Percentiles rank a stretch among this genome's conserved stretches.
phyloP scores from a whole-genome alignment of 2,329 filamentous ascomycete species.

The Aspergillus udagawae region DNA sequence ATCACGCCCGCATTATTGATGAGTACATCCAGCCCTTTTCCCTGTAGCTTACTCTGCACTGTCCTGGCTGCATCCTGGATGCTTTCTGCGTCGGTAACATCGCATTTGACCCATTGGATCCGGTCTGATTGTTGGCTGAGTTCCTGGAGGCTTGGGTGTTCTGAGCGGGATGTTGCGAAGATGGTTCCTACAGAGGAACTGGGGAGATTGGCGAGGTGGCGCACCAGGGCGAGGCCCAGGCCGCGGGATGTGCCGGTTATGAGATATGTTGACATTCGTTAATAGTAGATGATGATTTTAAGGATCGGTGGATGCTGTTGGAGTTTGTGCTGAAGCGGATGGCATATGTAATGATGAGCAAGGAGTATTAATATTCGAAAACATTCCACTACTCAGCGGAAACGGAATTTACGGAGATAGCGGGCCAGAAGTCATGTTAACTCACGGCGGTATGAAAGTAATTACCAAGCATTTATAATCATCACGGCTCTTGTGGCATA shows the following conservation, averaged over 20 bases:
- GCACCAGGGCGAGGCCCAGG: constrained; percentile 32
- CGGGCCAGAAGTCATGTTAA: no score
- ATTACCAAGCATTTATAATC: neutral
- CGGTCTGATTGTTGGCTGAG: constrained; percentile 33
- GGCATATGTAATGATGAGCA: no score
- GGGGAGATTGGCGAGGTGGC: constrained; percentile 29
- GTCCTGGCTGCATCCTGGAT: constrained; percentile 31
- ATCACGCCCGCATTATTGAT: constrained; percentile 44
- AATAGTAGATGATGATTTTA: neutral
- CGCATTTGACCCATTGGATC: constrained; percentile 35
- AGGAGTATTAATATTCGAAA: neutral
- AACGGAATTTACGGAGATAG: neutral
- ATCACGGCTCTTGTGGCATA: neutral
- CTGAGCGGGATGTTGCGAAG: constrained; percentile 40
- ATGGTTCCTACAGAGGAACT: constrained; percentile 34
- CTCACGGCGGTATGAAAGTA: no score
- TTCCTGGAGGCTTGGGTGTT: constrained; percentile 29
- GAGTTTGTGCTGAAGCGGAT: neutral
- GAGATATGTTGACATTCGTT: constrained; percentile 34
- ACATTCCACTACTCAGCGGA: neutral
- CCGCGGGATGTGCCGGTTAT: constrained; percentile 36
- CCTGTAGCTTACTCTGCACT: constrained; percentile 33
- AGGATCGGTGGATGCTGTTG: neutral
- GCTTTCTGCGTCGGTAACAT: constrained; percentile 33
- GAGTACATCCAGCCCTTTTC: constrained; percentile 44